phyloP scores from a whole-genome alignment of 805 yeast genomes.

The Komagataella ulmi region DNA sequence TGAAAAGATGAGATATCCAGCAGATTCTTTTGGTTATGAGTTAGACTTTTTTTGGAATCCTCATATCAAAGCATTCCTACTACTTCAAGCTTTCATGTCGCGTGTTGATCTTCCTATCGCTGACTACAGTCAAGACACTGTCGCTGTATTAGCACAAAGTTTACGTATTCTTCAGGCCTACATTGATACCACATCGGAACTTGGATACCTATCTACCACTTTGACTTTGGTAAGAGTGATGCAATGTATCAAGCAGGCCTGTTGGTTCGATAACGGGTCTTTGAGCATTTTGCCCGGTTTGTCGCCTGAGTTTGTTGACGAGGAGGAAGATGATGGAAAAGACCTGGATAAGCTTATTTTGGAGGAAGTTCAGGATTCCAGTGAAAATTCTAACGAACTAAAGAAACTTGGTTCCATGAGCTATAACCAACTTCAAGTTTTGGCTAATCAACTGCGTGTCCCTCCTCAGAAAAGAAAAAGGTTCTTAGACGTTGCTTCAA shows the following conservation, averaged over 20 bases:
- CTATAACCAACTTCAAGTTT: slow-evolving; percentile 16
- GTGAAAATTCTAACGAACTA: slow-evolving; percentile 13
- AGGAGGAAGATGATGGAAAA: slow-evolving; percentile 20
- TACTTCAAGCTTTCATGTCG: slow-evolving; percentile 61
- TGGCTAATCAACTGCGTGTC: slow-evolving; percentile 28
- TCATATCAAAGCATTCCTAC: slow-evolving; percentile 63
- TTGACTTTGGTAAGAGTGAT: slow-evolving; percentile 50
- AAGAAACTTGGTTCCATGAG: slow-evolving; percentile 29
- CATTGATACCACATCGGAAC: slow-evolving; percentile 79
- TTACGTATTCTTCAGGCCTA: slow-evolving; percentile 88
- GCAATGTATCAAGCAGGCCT: slow-evolving; percentile 82
- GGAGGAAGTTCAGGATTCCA: not conserved
- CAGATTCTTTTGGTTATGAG: slow-evolving; percentile 41
- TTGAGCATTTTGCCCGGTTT: slow-evolving; percentile 42
- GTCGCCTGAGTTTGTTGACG: slow-evolving; percentile 6
- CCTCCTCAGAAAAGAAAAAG: slow-evolving; percentile 25
- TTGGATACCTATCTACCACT: slow-evolving; percentile 57
- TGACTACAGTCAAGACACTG: slow-evolving; percentile 88
- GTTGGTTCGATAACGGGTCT: slow-evolving; percentile 76
- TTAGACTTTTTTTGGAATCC: slow-evolving; percentile 63
- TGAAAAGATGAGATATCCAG: slow-evolving; percentile 51
- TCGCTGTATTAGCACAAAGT: slow-evolving; percentile 87
- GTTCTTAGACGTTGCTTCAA: slow-evolving; percentile 38
- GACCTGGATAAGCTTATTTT: slow-evolving; percentile 17
- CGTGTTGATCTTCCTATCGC: slow-evolving; percentile 80